These are phyloP conservation scores for Myochromella boudieri DNA, from an alignment of 768 basidiomycete genomes.

Conservation along the genomic window DNA sequence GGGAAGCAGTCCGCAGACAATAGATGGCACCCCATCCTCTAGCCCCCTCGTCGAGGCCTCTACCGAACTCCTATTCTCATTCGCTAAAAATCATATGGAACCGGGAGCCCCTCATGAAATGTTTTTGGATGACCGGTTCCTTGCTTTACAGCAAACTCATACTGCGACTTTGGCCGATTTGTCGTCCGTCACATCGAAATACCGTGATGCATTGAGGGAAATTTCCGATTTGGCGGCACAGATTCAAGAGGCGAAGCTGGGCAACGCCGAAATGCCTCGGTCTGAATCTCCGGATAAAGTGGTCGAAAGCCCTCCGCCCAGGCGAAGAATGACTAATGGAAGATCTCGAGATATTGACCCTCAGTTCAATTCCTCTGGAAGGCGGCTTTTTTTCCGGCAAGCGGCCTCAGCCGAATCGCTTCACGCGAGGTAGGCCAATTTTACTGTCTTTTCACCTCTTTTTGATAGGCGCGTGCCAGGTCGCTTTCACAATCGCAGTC, in stretches of 20 bases:
- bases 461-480: slow-evolving; percentile 38
- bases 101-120: slow-evolving; percentile 33
- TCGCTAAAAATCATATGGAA: slow-evolving; percentile 21
- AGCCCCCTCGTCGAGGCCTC: slow-evolving; percentile 24
- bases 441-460: slow-evolving; percentile 6
- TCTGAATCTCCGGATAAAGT: slow-evolving; percentile 48
- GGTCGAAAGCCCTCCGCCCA: slow-evolving; percentile 37
- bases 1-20: slow-evolving; percentile 20
- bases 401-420: slow-evolving; percentile 87
- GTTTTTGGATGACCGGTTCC: slow-evolving; percentile 59
- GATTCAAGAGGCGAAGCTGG: slow-evolving; percentile 82
- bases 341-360: slow-evolving; percentile 47
- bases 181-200: slow-evolving; percentile 76
- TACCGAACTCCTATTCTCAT: slow-evolving; percentile 24
- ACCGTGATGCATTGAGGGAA: slow-evolving; percentile 84
- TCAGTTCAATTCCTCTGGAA: slow-evolving; percentile 49
- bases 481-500: slow-evolving; percentile 93
- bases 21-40: slow-evolving; percentile 19
- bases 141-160: slow-evolving; percentile 79
- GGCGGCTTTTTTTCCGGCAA: slow-evolving; percentile 84
- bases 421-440: slow-evolving; percentile 67
- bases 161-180: slow-evolving; percentile 79
- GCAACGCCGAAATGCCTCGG: slow-evolving; percentile 36
- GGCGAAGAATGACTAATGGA: slow-evolving; percentile 53
- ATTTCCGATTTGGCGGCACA: slow-evolving; percentile 94